Evolutionary conservation across 1,139 yeast genomes (phyloP).

Genomic region (Suhomyces yuchorum): DNA sequence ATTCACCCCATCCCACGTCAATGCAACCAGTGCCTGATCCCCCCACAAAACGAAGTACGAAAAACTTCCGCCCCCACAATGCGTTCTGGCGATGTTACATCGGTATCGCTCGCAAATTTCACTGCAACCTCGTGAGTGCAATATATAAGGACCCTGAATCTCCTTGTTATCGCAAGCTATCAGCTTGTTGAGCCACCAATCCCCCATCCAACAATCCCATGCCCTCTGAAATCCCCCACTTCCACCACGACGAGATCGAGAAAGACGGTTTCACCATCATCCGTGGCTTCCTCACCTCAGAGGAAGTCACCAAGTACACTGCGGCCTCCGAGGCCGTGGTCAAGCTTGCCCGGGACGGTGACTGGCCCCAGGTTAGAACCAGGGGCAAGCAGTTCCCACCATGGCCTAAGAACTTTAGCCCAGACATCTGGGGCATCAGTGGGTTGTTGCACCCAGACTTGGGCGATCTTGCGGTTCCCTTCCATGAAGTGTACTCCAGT

Average conservation of each 20-base stretch:
- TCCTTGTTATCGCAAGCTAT: background rate
- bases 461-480: slow-evolving; percentile 39
- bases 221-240: slow-evolving; percentile 12
- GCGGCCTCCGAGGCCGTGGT: slow-evolving; percentile 47
- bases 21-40: background rate
- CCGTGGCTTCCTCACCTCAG: slow-evolving; percentile 42
- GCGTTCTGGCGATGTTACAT: background rate
- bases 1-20: background rate
- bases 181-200: background rate
- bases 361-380: slow-evolving; percentile 56
- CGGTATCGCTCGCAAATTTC: background rate
- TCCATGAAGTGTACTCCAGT: slow-evolving; percentile 49
- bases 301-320: slow-evolving; percentile 42
- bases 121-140: background rate
- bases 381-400: slow-evolving; percentile 62
- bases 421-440: slow-evolving; percentile 60
- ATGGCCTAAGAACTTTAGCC: slow-evolving; percentile 56
- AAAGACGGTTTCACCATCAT: slow-evolving; percentile 49
- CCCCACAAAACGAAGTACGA: slow-evolving; percentile 1
- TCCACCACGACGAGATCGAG: slow-evolving; percentile 35
- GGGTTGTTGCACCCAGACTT: slow-evolving; percentile 55
- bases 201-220: background rate
- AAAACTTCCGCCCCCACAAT: background rate
- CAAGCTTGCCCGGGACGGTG: slow-evolving; percentile 49
- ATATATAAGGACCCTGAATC: background rate